Conservation (phyloP, 1,284 basidiomycete genomes). For the Apiotrichum sp. region DNA sequence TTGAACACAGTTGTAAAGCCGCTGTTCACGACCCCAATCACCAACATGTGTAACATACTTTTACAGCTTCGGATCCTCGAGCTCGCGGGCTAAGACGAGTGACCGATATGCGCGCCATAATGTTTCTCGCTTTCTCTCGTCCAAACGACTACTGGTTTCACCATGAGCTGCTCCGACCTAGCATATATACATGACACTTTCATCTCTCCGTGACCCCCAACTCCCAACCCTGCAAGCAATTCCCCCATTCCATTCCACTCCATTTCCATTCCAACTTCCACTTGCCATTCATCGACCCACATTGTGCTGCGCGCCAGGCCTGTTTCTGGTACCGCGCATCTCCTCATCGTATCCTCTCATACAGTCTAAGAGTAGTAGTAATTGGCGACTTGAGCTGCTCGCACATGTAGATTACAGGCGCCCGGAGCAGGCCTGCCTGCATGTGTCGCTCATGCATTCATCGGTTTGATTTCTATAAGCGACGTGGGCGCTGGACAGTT, state of each 20-base stretch:
- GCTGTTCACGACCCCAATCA: neutral
- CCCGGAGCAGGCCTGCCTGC: neutral
- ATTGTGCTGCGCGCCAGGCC: neutral
- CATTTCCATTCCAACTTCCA: neutral
- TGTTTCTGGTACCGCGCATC: too few relatives aligned
- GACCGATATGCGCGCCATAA: too few relatives aligned
- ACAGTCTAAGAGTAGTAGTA: too few relatives aligned
- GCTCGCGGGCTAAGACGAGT: too few relatives aligned
- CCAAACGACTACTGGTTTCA: neutral
- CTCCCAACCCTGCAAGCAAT: too few relatives aligned
- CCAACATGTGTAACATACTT: neutral
- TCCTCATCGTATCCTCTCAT: too few relatives aligned
- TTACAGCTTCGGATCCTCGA: too few relatives aligned
- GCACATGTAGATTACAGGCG: too few relatives aligned
- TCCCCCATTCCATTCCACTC: neutral
- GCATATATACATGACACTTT: neutral
- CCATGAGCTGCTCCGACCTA: neutral
- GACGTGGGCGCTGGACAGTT: too few relatives aligned
- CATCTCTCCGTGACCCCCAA: neutral
- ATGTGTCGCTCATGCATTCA: neutral
- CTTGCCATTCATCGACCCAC: neutral
- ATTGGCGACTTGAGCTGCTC: too few relatives aligned
- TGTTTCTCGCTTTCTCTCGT: too few relatives aligned
- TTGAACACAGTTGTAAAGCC: neutral
- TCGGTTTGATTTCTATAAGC: neutral